These are phyloP conservation scores for Gaeumannomyces tritici DNA, from an alignment of 2,329 filamentous ascomycete species.

Conservation along the genomic window DNA sequence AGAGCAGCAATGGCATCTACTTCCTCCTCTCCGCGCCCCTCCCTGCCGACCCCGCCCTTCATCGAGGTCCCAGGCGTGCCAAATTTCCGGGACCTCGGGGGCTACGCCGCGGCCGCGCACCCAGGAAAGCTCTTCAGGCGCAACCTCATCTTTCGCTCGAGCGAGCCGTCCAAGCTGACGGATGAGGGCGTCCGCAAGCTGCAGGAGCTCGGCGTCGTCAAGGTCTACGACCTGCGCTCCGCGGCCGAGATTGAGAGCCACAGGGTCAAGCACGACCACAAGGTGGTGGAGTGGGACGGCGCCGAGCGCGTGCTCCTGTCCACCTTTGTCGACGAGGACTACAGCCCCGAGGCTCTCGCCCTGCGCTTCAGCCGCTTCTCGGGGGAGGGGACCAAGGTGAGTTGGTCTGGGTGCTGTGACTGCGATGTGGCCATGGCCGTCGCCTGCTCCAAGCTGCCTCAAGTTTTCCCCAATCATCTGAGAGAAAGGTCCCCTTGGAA, in stretches of 20 bases:
- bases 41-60: slow-evolving; percentile 33
- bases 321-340: slow-evolving; percentile 54
- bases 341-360: slow-evolving; percentile 53
- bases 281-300: slow-evolving; percentile 36
- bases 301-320: slow-evolving; percentile 50
- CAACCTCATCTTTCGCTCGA: slow-evolving; percentile 53
- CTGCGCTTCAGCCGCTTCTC: slow-evolving; percentile 52
- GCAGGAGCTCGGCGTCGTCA: slow-evolving; percentile 46
- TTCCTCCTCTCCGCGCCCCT: neutral
- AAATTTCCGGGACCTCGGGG: slow-evolving; percentile 62
- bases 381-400: slow-evolving; percentile 33
- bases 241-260: slow-evolving; percentile 44
- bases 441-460: too few species aligned
- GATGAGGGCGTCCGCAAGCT: slow-evolving; percentile 41
- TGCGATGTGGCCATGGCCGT: neutral
- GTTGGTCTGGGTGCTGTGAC: slow-evolving; percentile 3
- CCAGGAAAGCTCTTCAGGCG: slow-evolving; percentile 4
- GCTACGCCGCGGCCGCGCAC: slow-evolving; percentile 33
- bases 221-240: slow-evolving; percentile 61
- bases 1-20: neutral
- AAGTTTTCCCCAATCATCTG: too few species aligned
- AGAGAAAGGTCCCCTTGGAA: too few species aligned
- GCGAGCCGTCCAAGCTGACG: slow-evolving; percentile 52
- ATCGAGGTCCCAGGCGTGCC: slow-evolving; percentile 44
- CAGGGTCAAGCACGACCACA: slow-evolving; percentile 18